Evolutionary conservation across 345 rosid genomes (phyloP).

Genomic region (Boechera stricta): DNA sequence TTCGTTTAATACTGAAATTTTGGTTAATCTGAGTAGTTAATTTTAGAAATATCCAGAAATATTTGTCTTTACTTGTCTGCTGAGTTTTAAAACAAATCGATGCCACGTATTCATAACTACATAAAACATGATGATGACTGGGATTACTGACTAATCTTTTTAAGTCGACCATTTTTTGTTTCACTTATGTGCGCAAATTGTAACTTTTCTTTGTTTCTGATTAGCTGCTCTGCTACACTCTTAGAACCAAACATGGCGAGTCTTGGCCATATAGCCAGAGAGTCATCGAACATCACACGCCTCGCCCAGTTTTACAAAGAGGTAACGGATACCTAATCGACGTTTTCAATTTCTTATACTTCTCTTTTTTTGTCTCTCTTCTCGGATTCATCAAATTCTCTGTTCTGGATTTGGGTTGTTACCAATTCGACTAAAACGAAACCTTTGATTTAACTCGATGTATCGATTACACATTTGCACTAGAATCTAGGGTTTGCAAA

Average conservation of each 20-base stretch:
- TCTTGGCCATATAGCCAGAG: conserved; percentile 86
- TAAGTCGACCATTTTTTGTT: no score
- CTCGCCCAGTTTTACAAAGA: conserved; percentile 82
- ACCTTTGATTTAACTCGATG: not conserved
- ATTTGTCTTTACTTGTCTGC: no score
- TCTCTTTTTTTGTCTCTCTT: not conserved
- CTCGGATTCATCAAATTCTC: not conserved
- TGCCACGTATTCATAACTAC: conserved; percentile 10
- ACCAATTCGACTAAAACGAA: not conserved
- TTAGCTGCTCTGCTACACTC: not conserved
- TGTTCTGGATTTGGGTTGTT: conserved; percentile 7
- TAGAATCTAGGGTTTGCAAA: conserved; percentile 17
- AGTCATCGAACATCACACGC: conserved; percentile 71
- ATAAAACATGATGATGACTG: not conserved
- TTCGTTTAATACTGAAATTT: no score
- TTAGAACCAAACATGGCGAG: conserved; percentile 51
- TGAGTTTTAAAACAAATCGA: not conserved
- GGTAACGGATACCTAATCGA: conserved; percentile 39
- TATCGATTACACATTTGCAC: not conserved
- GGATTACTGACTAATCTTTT: not conserved
- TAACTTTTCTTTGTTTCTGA: not conserved
- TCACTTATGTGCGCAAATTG: not conserved
- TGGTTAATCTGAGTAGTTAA: no score
- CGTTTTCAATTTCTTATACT: not conserved
- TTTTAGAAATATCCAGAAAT: no score